phyloP scores from a whole-genome alignment of 116 monocot genomes.

The Posidonia oceanica region DNA sequence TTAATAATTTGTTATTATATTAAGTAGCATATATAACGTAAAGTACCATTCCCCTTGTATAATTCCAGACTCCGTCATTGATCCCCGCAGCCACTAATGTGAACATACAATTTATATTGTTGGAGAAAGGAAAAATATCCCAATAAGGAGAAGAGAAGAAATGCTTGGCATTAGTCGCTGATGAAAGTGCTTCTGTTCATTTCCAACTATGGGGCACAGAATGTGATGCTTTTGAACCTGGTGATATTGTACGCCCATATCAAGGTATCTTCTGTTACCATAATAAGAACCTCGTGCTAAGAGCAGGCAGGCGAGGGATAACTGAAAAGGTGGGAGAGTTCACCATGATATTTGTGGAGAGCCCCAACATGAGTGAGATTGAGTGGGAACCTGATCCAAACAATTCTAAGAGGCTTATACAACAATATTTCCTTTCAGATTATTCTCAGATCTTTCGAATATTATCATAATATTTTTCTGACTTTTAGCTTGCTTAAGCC shows the following conservation, averaged over 20 bases:
- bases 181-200: slow-evolving; percentile 69
- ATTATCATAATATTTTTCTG: background rate
- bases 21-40: no score
- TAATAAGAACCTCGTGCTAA: slow-evolving; percentile 49
- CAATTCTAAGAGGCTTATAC: slow-evolving; percentile 10
- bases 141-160: slow-evolving; percentile 40
- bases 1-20: no score
- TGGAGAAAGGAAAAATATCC: slow-evolving; percentile 40
- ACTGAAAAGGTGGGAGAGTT: slow-evolving; percentile 78
- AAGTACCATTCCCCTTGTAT: no score
- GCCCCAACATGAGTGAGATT: slow-evolving; percentile 87
- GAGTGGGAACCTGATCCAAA: slow-evolving; percentile 9
- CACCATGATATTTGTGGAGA: slow-evolving; percentile 79
- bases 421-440: background rate
- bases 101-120: slow-evolving; percentile 58
- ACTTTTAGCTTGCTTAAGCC: no score
- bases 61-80: no score
- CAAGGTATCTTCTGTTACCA: slow-evolving; percentile 88
- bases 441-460: slow-evolving; percentile 1
- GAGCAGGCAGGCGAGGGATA: slow-evolving; percentile 66
- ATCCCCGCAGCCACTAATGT: slow-evolving; percentile 41
- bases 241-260: slow-evolving; percentile 54
- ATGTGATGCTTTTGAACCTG: slow-evolving; percentile 68
- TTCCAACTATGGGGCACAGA: slow-evolving; percentile 85
- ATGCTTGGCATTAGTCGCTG: slow-evolving; percentile 72